A percentile compares a stretch with the other conserved stretches of the same genome.
Evolutionary conservation across 1,139 yeast genomes (phyloP).

Genomic region (Taphrina wiesneri): DNA sequence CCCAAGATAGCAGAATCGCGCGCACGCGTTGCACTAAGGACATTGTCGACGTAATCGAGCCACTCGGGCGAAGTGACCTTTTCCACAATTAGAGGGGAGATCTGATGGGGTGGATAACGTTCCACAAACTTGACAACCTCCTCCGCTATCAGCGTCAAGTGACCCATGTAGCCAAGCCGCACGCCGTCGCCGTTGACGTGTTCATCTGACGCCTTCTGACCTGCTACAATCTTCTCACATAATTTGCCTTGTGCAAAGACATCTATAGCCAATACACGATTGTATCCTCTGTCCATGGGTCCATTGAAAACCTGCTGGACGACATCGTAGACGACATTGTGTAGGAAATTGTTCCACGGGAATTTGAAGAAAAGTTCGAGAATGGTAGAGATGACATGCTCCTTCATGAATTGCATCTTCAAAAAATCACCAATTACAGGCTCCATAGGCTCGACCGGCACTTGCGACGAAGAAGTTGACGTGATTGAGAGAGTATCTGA

Average conservation of each 20-base stretch:
- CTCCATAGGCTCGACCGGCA: conserved; percentile 37
- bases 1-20: conserved; percentile 95
- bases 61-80: conserved; percentile 63
- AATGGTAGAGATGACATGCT: conserved; percentile 73
- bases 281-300: conserved; percentile 88
- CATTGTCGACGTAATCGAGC: conserved; percentile 81
- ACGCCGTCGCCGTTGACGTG: conserved; percentile 50
- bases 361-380: conserved; percentile 78
- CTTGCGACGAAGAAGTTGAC: conserved; percentile 34
- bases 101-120: conserved; percentile 61
- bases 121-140: conserved; percentile 94
- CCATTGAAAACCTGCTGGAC: conserved; percentile 96
- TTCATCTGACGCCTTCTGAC: conserved; percentile 72
- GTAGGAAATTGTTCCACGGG: conserved; percentile 98
- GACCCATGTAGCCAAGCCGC: conserved; percentile 96
- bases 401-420: conserved; percentile 82
- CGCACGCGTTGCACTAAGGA: conserved; percentile 83
- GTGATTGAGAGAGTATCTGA: conserved; percentile 35
- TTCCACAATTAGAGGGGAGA: conserved; percentile 61
- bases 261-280: conserved; percentile 83
- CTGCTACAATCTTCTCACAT: conserved; percentile 75
- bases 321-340: conserved; percentile 94
- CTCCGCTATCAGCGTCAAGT: conserved; percentile 89
- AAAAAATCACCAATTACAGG: conserved; percentile 90
- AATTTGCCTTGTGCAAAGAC: conserved; percentile 77